Base-by-base conservation (phyloP, 768 basidiomycete genomes). In the Sporobolomyces phaffii region DNA sequence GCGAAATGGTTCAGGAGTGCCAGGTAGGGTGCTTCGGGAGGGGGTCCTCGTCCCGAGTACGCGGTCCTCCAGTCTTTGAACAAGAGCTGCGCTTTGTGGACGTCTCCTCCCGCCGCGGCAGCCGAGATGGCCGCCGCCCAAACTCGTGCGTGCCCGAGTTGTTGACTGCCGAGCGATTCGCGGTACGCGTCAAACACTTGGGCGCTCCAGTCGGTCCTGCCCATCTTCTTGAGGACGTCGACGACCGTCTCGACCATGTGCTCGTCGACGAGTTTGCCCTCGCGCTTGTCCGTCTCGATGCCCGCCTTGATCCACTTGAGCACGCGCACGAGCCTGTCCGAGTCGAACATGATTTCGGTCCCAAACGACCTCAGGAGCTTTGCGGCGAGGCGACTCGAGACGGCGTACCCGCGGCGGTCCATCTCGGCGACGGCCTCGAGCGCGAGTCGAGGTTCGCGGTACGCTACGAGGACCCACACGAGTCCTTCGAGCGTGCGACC, bases 101-200 rank as follows among this genome's bases (percentile, higher is more conserved):
- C 11, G 22, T 69, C 68, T 36, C 53, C 52, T 20, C 54, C 62
- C 24, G 24, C 24, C 7, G 58, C 31, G 5, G 31, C 51, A 3
- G 53, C 52, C 11, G 58, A 26, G 48, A 69, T 69, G 29, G 48
- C 62, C 5, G 40, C 29, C 0, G 24, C 34, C 68, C 68, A 69
- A 1, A 69, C 38, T 1, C 47, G 48, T 7, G 58, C 22, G 26
- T 47, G 40, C 2, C 68, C 68, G 5, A 49, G 17, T 22, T 61
- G 29, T 1, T 41, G 52, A 2, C 17, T 3, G 15, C 31, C 28
- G 15, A 69, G 58, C 20, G 59, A 24, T 9, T 17, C 44, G 22
- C 62, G 43, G 43, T 64, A 69, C 26, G 58, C 31, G 1, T 48
- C 28, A 48, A 69, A 64, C 29, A 69, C 53, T 34, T 61, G 51